Percentiles rank a stretch among this genome's conserved stretches.
phyloP scores from a whole-genome alignment of 805 yeast species.

The Starmerella ratchasimensis region DNA sequence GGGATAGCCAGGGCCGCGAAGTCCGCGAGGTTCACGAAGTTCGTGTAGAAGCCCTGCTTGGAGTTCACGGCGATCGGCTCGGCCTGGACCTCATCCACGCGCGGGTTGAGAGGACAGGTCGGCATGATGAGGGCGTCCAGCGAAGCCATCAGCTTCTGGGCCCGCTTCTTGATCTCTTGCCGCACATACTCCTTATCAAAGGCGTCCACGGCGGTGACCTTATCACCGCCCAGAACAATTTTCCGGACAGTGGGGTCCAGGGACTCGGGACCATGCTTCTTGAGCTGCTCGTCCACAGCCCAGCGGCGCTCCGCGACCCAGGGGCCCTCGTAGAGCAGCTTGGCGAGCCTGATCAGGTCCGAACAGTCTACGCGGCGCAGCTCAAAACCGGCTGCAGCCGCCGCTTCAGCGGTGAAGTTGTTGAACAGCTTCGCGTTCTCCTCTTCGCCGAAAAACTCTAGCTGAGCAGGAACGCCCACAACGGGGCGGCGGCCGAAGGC shows the following conservation, averaged over 20 bases:
- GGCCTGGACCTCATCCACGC: conserved; percentile 50
- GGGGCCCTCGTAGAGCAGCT: conserved; percentile 89
- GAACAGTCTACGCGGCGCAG: conserved; percentile 55
- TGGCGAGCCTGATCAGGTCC: conserved; percentile 67
- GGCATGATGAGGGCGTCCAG: conserved; percentile 79
- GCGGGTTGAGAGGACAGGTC: conserved; percentile 86
- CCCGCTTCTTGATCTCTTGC: conserved; percentile 58
- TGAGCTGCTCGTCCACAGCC: conserved; percentile 57
- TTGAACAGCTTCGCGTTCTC: conserved; percentile 61
- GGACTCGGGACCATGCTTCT: conserved; percentile 52
- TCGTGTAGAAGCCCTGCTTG: conserved; percentile 94
- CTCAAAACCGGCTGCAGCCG: conserved; percentile 41
- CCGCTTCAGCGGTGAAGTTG: conserved; percentile 39
- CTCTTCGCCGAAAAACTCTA: conserved; percentile 61
- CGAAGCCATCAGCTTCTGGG: conserved; percentile 37
- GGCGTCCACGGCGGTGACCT: conserved; percentile 66
- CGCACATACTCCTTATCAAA: conserved; percentile 80
- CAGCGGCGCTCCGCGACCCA: conserved; percentile 95
- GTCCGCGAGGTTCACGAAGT: conserved; percentile 89
- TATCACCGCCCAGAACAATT: conserved; percentile 67
- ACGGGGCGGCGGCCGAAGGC: conserved; percentile 46
- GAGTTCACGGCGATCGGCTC: conserved; percentile 82
- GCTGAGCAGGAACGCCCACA: conserved; percentile 60
- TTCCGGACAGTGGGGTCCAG: conserved; percentile 72
- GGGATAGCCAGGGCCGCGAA: conserved; percentile 86